Percentiles rank a stretch among this genome's conserved stretches.
These are phyloP conservation scores for Purshia tridentata DNA, from an alignment of 306 rosid genomes.

Conservation along the genomic window DNA sequence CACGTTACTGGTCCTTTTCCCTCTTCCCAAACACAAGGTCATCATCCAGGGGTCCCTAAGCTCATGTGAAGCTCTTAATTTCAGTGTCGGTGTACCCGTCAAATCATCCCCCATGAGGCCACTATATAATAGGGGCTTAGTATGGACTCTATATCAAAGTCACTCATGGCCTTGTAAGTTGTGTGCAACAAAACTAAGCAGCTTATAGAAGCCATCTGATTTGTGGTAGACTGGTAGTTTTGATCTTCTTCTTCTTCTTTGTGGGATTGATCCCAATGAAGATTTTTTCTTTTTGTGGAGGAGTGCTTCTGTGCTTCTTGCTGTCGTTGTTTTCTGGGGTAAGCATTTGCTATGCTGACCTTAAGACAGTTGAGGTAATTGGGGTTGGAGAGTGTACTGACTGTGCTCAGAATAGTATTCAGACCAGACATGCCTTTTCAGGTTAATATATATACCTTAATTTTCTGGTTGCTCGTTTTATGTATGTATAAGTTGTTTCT, in stretches of 20 bases:
- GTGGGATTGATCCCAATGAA: conserved; percentile 43
- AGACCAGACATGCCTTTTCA: conserved; percentile 61
- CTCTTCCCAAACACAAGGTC: background rate
- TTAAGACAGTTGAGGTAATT: conserved; percentile 60
- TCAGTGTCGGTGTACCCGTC: conserved; percentile 44
- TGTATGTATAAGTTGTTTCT: background rate
- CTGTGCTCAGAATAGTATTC: conserved; percentile 54
- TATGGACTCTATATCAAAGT: background rate
- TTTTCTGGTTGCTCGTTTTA: conserved; percentile 6
- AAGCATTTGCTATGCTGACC: conserved; percentile 49
- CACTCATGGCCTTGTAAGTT: background rate
- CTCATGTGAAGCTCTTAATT: conserved; percentile 67
- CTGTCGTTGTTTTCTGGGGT: conserved; percentile 39
- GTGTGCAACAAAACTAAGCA: background rate
- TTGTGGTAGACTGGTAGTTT: background rate
- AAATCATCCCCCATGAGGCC: background rate
- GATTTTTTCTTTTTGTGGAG: conserved; percentile 28
- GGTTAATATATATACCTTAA: conserved; percentile 36
- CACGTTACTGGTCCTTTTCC: conserved; percentile 54
- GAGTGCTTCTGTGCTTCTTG: conserved; percentile 60
- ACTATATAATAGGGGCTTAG: conserved; percentile 45
- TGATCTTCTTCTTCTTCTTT: background rate
- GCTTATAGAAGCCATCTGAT: background rate
- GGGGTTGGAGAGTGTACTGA: conserved; percentile 85
- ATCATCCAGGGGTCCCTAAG: conserved; percentile 28